Conservation (phyloP, 176 grass and related monocot genomes). For the Triticum urartu region DNA sequence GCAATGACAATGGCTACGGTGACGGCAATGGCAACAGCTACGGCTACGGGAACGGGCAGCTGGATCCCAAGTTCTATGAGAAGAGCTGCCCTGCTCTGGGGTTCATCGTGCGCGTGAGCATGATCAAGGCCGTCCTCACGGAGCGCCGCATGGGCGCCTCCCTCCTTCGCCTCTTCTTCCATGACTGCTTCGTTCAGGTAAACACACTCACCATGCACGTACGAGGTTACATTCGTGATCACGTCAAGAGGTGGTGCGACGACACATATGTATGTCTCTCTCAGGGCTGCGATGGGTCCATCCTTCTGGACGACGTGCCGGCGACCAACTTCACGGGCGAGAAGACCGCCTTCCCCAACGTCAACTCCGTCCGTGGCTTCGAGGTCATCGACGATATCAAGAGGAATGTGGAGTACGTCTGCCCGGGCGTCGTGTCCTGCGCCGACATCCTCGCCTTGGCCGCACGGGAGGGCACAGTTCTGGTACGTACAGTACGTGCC, state of each 20-base stretch:
- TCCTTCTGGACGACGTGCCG: conserved; percentile 50
- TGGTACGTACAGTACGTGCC: conserved; percentile 26
- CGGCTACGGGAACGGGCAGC: conserved; percentile 6
- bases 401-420: conserved; percentile 47
- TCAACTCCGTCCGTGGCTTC: conserved; percentile 55
- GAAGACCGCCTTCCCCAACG: conserved; percentile 64
- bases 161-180: conserved; percentile 70
- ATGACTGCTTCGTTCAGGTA: conserved; percentile 73
- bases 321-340: conserved; percentile 45
- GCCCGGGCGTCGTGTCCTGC: conserved; percentile 71
- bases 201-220: neutral
- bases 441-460: conserved; percentile 26
- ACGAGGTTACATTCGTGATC: neutral
- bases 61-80: conserved; percentile 48
- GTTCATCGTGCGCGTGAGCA: conserved; percentile 30
- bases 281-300: conserved; percentile 70
- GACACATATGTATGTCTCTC: neutral
- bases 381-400: conserved; percentile 43
- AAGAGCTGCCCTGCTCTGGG: conserved; percentile 43
- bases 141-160: conserved; percentile 68
- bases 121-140: conserved; percentile 36
- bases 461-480: conserved; percentile 48
- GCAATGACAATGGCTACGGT: too few relatives aligned
- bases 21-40: too few relatives aligned
- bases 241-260: neutral